Conservation (phyloP, 805 yeast species). For the Pichia cephalocereana region DNA sequence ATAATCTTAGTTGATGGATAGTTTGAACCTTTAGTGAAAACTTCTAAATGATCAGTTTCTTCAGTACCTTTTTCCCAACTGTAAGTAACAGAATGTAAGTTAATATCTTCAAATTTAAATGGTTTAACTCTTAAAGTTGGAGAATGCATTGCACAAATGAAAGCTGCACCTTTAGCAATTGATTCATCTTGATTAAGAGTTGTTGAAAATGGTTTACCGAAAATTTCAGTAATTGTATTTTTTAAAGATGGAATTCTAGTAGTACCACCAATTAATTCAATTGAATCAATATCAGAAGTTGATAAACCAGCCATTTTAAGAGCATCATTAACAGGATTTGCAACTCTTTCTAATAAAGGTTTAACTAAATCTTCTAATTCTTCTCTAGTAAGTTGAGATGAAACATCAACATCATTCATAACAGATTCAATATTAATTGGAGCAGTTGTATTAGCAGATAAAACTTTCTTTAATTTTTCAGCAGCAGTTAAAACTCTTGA, state of each 20-base stretch:
- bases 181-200: slow-evolving; percentile 99
- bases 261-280: slow-evolving; percentile 97
- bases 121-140: slow-evolving; percentile 98
- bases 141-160: slow-evolving; percentile 97
- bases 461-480: slow-evolving; percentile 89
- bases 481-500: slow-evolving; percentile 86
- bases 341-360: slow-evolving; percentile 71
- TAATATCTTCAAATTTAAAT: slow-evolving; percentile 94
- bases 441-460: slow-evolving; percentile 91
- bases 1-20: slow-evolving; percentile 95
- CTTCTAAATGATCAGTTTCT: slow-evolving; percentile 88
- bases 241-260: slow-evolving; percentile 95
- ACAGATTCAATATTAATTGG: slow-evolving; percentile 94
- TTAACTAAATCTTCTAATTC: slow-evolving; percentile 84
- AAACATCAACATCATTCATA: slow-evolving; percentile 94
- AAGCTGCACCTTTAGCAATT: slow-evolving; percentile 97
- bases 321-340: slow-evolving; percentile 73
- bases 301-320: slow-evolving; percentile 69
- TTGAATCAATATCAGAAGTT: slow-evolving; percentile 70
- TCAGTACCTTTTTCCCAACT: slow-evolving; percentile 91
- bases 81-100: slow-evolving; percentile 88
- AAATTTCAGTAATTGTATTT: slow-evolving; percentile 66
- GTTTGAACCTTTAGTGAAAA: slow-evolving; percentile 87
- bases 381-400: slow-evolving; percentile 80
- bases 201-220: slow-evolving; percentile 80